Base-by-base conservation (phyloP, 495 filamentous ascomycete genomes). In the Annulohypoxylon bovei region DNA sequence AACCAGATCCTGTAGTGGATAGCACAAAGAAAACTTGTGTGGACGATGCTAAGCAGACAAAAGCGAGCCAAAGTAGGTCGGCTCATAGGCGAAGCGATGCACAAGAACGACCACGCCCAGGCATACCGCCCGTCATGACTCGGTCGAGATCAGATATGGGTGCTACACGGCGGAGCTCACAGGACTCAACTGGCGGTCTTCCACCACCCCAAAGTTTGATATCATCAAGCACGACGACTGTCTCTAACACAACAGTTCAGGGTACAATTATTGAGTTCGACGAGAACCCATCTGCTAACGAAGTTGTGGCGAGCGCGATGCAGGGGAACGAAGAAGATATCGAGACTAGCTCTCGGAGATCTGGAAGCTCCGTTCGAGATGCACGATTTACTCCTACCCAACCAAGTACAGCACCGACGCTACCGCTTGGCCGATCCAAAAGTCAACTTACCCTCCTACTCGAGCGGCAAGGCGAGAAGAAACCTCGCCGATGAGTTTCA, bases 401-500 rank as follows among this genome's bases (percentile, higher is more conserved):
- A 30, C 80, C 76, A 3, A 81, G 72, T 35, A 53, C 75, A 8
- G 59, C 76, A 16, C 73, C 78, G n/a, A 53, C 70, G 0, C 74
- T 81, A 14, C 78, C 78, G 14, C 80, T 85, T 27, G 80, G 77
- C 9, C 76, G 83, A 59, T 81, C 84, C 9, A 85, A 80, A 75
- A 86, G 84, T 57, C 81, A 87, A 66, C 78, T 87, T 32, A 79
- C 79, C 18, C 62, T 87, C 1, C 70, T 87, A 5, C 74, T 87
- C 56, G 81, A 84, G 32, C 77, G 78, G 7, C 78, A 83, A 11
- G 64, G 67, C 49, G 73, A 75, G 8, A 75, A 73, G 49, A 74
- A 74, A 52, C 30, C 63, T 30, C 71, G 71, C n/a, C 71, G 71
- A 59, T 73, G 46, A 66, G 30, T 37, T 49, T 46, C 28, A 53